These are phyloP conservation scores for Dipteronia dyeriana DNA, from an alignment of 345 rosid species.

Conservation along the genomic window DNA sequence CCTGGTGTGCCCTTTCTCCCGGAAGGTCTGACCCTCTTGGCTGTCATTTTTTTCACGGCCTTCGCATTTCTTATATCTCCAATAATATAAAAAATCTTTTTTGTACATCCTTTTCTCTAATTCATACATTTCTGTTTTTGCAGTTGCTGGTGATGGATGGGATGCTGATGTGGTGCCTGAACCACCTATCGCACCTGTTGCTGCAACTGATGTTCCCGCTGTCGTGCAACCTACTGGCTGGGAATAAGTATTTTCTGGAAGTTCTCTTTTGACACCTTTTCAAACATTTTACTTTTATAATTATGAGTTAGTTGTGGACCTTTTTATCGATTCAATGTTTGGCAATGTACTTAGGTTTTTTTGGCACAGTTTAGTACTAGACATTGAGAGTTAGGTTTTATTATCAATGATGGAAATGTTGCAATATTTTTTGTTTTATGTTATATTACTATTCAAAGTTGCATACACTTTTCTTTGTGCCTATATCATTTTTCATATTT, in stretches of 20 bases:
- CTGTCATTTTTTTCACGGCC: not conserved
- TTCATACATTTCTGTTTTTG: not conserved
- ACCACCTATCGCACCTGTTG: constrained; percentile 3
- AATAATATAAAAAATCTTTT: too few species aligned
- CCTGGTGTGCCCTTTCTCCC: constrained; percentile 44
- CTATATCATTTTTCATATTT: too few species aligned
- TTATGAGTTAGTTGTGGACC: constrained; percentile 23
- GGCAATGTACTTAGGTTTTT: constrained; percentile 11
- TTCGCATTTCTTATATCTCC: not conserved
- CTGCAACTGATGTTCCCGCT: constrained; percentile 11
- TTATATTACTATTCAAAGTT: not conserved
- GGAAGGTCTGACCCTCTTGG: constrained; percentile 26
- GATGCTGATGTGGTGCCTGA: constrained; percentile 45
- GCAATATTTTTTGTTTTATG: constrained; percentile 10
- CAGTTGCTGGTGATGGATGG: constrained; percentile 47
- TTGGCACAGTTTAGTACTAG: constrained; percentile 26
- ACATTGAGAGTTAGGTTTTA: constrained; percentile 21
- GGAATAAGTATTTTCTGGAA: constrained; percentile 34
- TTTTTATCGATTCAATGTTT: constrained; percentile 12
- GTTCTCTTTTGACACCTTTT: constrained; percentile 19
- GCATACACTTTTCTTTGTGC: not conserved
- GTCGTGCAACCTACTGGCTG: constrained; percentile 32
- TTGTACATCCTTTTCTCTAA: not conserved
- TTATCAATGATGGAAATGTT: constrained; percentile 2
- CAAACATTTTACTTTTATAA: constrained; percentile 13